These are phyloP conservation scores for Chaetomiaceae sp. DNA, from an alignment of 2,329 filamentous ascomycete genomes.

Conservation along the genomic window DNA sequence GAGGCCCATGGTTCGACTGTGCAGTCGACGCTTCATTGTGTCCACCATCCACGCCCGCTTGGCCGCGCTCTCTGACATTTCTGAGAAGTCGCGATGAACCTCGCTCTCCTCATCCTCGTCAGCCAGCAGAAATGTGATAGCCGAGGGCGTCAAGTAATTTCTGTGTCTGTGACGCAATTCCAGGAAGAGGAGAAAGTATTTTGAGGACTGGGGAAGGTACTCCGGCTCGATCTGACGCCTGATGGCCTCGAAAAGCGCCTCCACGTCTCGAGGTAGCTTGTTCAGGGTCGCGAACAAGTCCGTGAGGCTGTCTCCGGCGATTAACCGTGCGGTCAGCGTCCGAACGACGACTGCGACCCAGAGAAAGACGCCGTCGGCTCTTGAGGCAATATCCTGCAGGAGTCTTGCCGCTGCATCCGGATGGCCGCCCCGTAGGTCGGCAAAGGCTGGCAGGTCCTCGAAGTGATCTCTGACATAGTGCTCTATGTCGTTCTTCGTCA, in stretches of 20 bases:
- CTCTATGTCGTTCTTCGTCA: conserved; percentile 3
- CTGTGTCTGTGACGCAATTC: not conserved
- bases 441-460: not conserved
- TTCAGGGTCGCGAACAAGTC: conserved; percentile 13
- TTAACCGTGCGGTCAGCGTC: conserved; percentile 15
- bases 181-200: not conserved
- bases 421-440: not conserved
- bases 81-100: not conserved
- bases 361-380: conserved; percentile 25
- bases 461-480: not conserved
- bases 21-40: not conserved
- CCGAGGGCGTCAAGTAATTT: not conserved
- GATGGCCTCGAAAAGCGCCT: not conserved
- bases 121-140: not conserved
- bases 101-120: not conserved
- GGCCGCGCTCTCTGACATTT: too few relatives aligned
- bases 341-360: conserved; percentile 25
- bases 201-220: not conserved
- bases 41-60: not conserved
- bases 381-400: conserved; percentile 9
- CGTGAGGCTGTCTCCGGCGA: conserved; percentile 9
- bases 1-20: conserved; percentile 1
- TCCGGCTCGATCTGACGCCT: not conserved
- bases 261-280: not conserved
- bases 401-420: conserved; percentile 4